phyloP scores from a whole-genome alignment of 805 yeast genomes.

The Metschnikowia vanudenii region DNA sequence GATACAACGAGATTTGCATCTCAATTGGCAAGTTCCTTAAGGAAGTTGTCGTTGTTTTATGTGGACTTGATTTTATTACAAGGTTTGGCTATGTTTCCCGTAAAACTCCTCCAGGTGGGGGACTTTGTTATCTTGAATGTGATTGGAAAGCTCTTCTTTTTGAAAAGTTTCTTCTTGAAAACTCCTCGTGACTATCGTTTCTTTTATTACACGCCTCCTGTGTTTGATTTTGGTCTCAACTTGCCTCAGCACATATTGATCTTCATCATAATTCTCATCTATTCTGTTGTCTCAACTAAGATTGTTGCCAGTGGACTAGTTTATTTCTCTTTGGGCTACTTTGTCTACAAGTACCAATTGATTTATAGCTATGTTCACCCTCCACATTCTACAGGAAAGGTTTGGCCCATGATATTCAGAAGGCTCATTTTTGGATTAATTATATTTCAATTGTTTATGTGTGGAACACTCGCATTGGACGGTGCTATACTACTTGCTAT shows the following conservation, averaged over 20 bases:
- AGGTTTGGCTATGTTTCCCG: slow-evolving; percentile 65
- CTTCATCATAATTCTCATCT: slow-evolving; percentile 56
- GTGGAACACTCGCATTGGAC: slow-evolving; percentile 61
- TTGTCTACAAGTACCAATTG: slow-evolving; percentile 61
- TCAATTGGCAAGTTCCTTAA: slow-evolving; percentile 52
- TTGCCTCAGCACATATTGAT: slow-evolving; percentile 62
- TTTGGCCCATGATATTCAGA: slow-evolving; percentile 63
- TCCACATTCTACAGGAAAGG: slow-evolving; percentile 64
- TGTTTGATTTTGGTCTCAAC: slow-evolving; percentile 60
- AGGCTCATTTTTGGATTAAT: slow-evolving; percentile 54
- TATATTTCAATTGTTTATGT: slow-evolving; percentile 59
- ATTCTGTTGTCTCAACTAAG: slow-evolving; percentile 61
- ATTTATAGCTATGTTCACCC: slow-evolving; percentile 62
- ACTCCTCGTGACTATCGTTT: slow-evolving; percentile 54
- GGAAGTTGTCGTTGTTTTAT: slow-evolving; percentile 52
- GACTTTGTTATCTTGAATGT: slow-evolving; percentile 48
- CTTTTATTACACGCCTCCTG: slow-evolving; percentile 54
- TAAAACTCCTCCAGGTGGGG: slow-evolving; percentile 53
- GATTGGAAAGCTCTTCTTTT: slow-evolving; percentile 37
- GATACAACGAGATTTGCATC: slow-evolving; percentile 61
- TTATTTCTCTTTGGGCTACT: slow-evolving; percentile 55
- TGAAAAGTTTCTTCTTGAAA: slow-evolving; percentile 37
- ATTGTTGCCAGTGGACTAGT: slow-evolving; percentile 57
- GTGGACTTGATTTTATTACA: slow-evolving; percentile 66
- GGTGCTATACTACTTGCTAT: slow-evolving; percentile 52